Evolutionary conservation across 1,139 yeast genomes (phyloP).

Genomic region (Saccharomycopsis hybrid): DNA sequence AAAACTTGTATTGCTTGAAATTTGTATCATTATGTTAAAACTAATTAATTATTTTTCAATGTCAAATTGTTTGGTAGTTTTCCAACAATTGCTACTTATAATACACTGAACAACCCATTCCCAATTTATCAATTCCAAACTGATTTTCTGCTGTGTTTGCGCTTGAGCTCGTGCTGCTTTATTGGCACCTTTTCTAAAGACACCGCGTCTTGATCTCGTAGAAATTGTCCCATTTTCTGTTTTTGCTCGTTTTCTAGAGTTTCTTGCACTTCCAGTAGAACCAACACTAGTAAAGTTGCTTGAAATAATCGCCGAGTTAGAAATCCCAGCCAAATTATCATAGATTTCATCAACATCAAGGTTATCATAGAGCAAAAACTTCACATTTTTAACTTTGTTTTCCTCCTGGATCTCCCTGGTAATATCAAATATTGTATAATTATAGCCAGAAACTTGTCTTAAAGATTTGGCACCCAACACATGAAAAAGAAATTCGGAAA

Average conservation of each 20-base stretch:
- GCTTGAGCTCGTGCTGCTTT: not conserved
- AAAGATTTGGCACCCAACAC: conserved; percentile 39
- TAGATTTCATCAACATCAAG: conserved; percentile 5
- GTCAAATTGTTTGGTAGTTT: conserved; percentile 5
- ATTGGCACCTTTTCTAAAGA: not conserved
- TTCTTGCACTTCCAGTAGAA: not conserved
- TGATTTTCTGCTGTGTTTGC: not conserved
- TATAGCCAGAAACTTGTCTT: conserved; percentile 1
- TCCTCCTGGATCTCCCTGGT: not conserved
- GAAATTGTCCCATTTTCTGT: conserved; percentile 4
- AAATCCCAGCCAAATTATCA: not conserved
- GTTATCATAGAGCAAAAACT: conserved; percentile 16
- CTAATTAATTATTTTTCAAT: not conserved
- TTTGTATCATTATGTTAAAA: not conserved
- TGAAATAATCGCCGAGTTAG: not conserved
- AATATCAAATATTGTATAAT: not conserved
- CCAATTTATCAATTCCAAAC: conserved; percentile 42
- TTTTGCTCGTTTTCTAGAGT: conserved; percentile 6
- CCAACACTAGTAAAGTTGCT: not conserved
- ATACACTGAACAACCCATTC: conserved; percentile 76
- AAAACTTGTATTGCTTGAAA: not conserved
- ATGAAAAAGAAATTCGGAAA: conserved; percentile 41
- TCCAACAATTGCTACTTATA: conserved; percentile 36
- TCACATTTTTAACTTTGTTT: not conserved
- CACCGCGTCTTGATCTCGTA: not conserved